Conservation (phyloP, 305 asterid genomes). For the Caryopteris hybrid region DNA sequence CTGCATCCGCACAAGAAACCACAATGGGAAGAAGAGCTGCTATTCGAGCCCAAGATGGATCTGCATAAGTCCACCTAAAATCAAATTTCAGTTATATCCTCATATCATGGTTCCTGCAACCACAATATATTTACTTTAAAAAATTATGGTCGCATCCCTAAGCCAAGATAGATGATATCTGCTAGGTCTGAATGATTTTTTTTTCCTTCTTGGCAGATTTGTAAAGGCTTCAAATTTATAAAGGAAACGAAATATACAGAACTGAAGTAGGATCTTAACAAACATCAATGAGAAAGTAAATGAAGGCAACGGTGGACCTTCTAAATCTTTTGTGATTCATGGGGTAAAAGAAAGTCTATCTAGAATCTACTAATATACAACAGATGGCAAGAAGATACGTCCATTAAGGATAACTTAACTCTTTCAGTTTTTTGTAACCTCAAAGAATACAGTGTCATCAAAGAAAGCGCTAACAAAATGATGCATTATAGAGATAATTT, state of each 20-base stretch:
- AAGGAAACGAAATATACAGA: not conserved
- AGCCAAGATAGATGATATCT: not conserved
- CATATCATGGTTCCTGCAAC: not conserved
- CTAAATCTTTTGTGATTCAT: not conserved
- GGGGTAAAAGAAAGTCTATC: not conserved
- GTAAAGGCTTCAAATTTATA: not conserved
- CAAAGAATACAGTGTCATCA: not conserved
- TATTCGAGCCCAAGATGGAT: slow-evolving; percentile 81
- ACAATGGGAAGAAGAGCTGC: slow-evolving; percentile 70
- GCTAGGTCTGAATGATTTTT: too few relatives aligned
- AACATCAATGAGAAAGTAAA: not conserved
- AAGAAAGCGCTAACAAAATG: not conserved
- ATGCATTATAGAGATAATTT: not conserved
- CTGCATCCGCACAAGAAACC: slow-evolving; percentile 70
- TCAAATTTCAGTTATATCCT: slow-evolving; percentile 7
- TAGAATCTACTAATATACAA: not conserved
- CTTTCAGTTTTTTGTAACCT: not conserved
- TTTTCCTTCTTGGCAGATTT: not conserved
- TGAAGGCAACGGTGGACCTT: not conserved
- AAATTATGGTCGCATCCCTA: not conserved
- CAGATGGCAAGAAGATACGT: not conserved
- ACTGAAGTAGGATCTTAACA: not conserved
- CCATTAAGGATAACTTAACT: not conserved
- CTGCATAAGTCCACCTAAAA: slow-evolving; percentile 79
- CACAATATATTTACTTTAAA: not conserved